Evolutionary conservation across 371 early-diverging fungal genomes (phyloP).

Genomic region (Apophysomyces sp.): DNA sequence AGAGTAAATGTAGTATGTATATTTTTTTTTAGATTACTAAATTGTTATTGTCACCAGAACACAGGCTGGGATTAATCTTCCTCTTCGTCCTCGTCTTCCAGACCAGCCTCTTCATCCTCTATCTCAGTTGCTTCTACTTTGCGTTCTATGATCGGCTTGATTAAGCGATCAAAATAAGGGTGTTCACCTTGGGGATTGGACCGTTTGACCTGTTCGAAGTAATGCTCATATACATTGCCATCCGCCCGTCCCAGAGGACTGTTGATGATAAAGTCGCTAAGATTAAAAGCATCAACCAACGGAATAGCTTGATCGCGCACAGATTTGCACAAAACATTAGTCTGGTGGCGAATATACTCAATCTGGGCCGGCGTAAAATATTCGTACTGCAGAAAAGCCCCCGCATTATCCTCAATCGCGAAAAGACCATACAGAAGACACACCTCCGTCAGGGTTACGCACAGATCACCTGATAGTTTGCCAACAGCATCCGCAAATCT

Average conservation of each 20-base stretch:
- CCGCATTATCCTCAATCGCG: conserved; percentile 81
- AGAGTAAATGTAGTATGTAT: too few species aligned
- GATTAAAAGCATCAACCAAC: conserved; percentile 86
- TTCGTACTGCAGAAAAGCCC: conserved; percentile 84
- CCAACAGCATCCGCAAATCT: conserved; percentile 80
- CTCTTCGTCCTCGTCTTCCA: conserved; percentile 39
- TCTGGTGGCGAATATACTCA: conserved; percentile 60
- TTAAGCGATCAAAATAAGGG: conserved; percentile 79
- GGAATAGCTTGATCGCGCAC: conserved; percentile 84
- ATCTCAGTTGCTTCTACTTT: conserved; percentile 53
- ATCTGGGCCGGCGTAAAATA: conserved; percentile 82
- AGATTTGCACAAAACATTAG: conserved; percentile 68
- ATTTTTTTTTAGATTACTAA: too few species aligned
- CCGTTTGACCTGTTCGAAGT: conserved; percentile 81
- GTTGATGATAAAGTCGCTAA: conserved; percentile 86
- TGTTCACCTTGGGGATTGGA: conserved; percentile 76
- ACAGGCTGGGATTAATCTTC: too few species aligned
- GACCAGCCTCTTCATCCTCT: conserved; percentile 49
- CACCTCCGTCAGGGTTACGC: conserved; percentile 63
- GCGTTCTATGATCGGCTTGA: conserved; percentile 81
- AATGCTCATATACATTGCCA: conserved; percentile 86
- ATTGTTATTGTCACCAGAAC: too few species aligned
- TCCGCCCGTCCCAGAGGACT: conserved; percentile 90
- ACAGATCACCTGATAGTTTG: conserved; percentile 48
- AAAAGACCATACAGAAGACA: conserved; percentile 83